Conservation (phyloP, 192 early-diverging fungal species). For the Backusella mclennaniae region DNA sequence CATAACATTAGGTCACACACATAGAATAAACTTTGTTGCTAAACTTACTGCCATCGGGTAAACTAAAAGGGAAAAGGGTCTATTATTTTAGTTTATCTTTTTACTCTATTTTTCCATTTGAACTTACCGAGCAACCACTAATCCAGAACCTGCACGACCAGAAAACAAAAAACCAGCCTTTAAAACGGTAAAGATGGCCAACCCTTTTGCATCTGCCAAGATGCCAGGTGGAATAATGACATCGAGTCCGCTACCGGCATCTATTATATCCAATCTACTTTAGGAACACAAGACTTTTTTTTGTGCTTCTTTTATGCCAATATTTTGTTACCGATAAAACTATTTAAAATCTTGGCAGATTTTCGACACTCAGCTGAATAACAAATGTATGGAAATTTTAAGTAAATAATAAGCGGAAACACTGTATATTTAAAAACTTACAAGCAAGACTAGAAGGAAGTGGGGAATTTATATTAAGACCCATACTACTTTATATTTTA, state of each 20-base stretch:
- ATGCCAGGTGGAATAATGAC: constrained; percentile 66
- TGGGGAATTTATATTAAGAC: constrained; percentile 35
- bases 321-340: constrained; percentile 18
- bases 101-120: neutral
- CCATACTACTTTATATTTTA: neutral
- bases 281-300: neutral
- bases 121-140: constrained; percentile 78
- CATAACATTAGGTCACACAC: neutral
- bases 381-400: neutral
- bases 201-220: constrained; percentile 75
- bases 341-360: constrained; percentile 29
- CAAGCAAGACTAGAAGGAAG: constrained; percentile 36
- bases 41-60: constrained; percentile 70
- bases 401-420: neutral
- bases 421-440: neutral
- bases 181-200: constrained; percentile 90
- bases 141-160: constrained; percentile 83
- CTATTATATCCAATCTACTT: neutral
- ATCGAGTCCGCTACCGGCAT: constrained; percentile 49
- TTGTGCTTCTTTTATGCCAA: neutral
- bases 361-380: constrained; percentile 25
- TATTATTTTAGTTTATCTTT: neutral
- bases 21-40: neutral
- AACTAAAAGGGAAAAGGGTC: constrained; percentile 28
- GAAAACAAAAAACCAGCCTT: constrained; percentile 94